Evolutionary conservation across 768 basidiomycete species (phyloP).

Genomic region (Mycena vitilis): DNA sequence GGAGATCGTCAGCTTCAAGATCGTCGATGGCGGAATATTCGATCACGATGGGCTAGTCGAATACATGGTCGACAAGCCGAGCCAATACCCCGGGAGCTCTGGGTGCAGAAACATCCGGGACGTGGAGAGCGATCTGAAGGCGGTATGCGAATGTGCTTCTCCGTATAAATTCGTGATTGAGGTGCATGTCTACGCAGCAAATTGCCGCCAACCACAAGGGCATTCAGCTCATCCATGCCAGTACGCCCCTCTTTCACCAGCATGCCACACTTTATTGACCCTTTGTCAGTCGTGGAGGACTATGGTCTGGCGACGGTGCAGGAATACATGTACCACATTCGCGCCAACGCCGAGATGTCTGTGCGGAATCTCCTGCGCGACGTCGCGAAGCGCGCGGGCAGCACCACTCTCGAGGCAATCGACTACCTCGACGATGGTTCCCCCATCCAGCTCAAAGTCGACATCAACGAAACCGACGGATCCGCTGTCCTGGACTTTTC

Average conservation of each 20-base stretch:
- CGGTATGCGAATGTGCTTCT: constrained; percentile 50
- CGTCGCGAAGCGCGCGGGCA: constrained; percentile 76
- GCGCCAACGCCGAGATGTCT: constrained; percentile 86
- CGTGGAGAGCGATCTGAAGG: constrained; percentile 93
- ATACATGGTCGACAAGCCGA: constrained; percentile 86
- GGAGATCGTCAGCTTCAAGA: constrained; percentile 90
- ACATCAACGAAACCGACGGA: constrained; percentile 79
- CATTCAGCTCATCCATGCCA: constrained; percentile 83
- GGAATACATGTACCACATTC: constrained; percentile 93
- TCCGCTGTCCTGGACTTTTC: constrained; percentile 88
- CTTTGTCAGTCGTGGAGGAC: constrained; percentile 78
- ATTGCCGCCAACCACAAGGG: constrained; percentile 95
- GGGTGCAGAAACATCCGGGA: constrained; percentile 90
- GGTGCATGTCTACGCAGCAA: constrained; percentile 65
- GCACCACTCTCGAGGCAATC: constrained; percentile 71
- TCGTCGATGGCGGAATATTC: constrained; percentile 86
- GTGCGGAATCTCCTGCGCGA: constrained; percentile 86
- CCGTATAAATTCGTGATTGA: constrained; percentile 12
- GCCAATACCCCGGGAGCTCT: constrained; percentile 84
- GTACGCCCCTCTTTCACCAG: constrained; percentile 52
- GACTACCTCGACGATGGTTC: constrained; percentile 93
- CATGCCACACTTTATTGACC: constrained; percentile 10
- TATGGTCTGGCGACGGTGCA: constrained; percentile 90
- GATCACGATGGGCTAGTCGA: constrained; percentile 79
- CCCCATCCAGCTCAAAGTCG: constrained; percentile 80